Evolutionary conservation across 2,329 filamentous ascomycete genomes (phyloP), one percentile per base, ranked within the genome.

Genomic region (Pseudogymnoascus sp.): DNA sequence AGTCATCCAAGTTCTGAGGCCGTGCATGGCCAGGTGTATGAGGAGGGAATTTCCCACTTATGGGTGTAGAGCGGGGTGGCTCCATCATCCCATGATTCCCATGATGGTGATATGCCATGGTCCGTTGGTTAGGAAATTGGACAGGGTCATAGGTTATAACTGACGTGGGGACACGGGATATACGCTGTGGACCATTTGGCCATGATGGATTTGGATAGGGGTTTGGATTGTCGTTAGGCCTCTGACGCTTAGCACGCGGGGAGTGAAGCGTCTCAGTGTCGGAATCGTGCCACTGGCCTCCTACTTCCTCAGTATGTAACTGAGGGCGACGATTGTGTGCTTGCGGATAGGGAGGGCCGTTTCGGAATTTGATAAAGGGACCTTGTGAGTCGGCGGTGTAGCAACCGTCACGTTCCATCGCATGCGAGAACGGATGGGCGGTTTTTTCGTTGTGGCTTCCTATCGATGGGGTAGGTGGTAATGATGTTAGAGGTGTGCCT

Each of bases 351-450:
- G 28, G 47, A 54, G 28, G 47, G n/a, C 47, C 47, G 7, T 16
- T 8, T 20, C 47, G 47, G 32, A 54, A 54, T 32, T 18, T 28
- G 16, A 18, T 20, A 7, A 54, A 54, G 3, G 47, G 5, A 9
- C n/a, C 28, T 7, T 74, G 72, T 64, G 74, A 67, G 43, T 75
- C 76, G 64, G 81, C 82, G 67, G 81, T 81, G 37, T 86, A 81
- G 20, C 87, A 82, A 61, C 86, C 81, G 69, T 89, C 89, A 28
- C 75, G 72, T 60, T 88, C 85, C 8, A 79, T 77, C 2, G 79
- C 78, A 59, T 78, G 75, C 58, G 76, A 77, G 16, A 72, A 66
- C 12, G 47, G n/a, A 20, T 18, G 28, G 11, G 28, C 9, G 14
- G 16, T 1, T 54, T 54, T 54, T 20, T 58, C 34, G 32, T 37